Conservation (phyloP, 2,329 filamentous ascomycete species). For the Aspergillus novofumigatus region DNA sequence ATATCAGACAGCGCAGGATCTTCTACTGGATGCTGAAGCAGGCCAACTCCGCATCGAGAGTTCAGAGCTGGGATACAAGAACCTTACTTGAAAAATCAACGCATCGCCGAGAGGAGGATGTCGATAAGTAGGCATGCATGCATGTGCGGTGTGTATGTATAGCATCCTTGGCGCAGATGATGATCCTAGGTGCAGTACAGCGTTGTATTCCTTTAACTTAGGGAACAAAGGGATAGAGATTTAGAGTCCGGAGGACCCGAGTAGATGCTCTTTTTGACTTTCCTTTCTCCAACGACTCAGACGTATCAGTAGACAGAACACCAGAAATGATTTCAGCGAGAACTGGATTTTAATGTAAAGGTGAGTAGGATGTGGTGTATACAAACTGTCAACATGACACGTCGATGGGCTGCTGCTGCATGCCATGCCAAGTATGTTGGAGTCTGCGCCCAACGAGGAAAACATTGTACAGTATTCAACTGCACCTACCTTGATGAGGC, state of each 20-base stretch:
- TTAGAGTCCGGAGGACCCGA: neutral
- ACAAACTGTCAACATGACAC: conserved; percentile 7
- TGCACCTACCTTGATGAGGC: neutral
- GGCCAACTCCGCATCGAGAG: neutral
- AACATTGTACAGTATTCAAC: neutral
- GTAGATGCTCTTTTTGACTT: neutral
- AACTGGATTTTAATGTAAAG: neutral
- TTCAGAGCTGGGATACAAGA: neutral
- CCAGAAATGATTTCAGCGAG: neutral
- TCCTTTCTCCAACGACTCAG: neutral
- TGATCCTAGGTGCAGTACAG: neutral
- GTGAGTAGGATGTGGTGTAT: neutral
- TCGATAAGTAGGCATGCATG: neutral
- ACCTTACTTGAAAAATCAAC: neutral
- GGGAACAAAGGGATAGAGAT: neutral
- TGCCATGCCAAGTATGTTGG: conserved; percentile 2
- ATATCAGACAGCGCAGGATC: too few relatives aligned
- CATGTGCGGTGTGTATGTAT: neutral
- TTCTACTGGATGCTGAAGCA: neutral
- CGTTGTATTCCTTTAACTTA: neutral
- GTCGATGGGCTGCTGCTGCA: conserved; percentile 3
- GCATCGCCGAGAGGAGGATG: neutral
- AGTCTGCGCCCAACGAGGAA: conserved; percentile 6
- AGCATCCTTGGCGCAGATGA: neutral
- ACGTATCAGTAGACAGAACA: neutral